A percentile compares a stretch with the other conserved stretches of the same genome.
phyloP scores from a whole-genome alignment of 1,284 basidiomycete species.

The Trichosporon inkin region DNA sequence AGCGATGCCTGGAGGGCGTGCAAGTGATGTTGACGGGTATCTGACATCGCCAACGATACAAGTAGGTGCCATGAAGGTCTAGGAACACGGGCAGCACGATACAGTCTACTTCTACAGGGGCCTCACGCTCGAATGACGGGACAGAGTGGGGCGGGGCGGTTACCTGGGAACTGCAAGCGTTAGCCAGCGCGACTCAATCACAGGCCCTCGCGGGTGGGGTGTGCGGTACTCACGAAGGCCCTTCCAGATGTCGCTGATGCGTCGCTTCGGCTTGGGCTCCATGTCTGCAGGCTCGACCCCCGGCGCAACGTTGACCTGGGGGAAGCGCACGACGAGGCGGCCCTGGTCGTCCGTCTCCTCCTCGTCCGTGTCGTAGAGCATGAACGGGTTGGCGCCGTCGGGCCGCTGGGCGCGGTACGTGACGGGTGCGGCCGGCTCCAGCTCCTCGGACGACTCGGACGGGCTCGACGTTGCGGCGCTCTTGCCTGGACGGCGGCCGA shows the following conservation, averaged over 20 bases:
- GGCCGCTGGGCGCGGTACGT: not conserved
- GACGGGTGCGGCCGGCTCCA: not conserved
- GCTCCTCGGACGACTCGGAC: constrained; percentile 1
- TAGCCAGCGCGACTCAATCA: no score
- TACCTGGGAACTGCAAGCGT: no score
- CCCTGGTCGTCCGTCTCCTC: constrained; percentile 1
- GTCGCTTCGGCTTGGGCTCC: not conserved
- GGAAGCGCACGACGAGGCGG: constrained; percentile 1
- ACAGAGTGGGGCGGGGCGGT: no score
- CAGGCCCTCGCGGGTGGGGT: no score
- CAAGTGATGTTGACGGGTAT: no score
- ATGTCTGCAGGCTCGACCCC: not conserved
- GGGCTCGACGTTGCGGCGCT: not conserved
- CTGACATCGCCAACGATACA: no score
- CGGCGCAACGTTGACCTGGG: not conserved
- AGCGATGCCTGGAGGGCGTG: no score
- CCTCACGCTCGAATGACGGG: no score
- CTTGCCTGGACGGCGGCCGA: not conserved
- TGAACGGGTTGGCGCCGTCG: not conserved
- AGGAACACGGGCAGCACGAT: no score
- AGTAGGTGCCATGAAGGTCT: no score
- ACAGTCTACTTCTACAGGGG: no score
- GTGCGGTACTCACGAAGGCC: not conserved
- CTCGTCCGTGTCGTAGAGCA: not conserved
- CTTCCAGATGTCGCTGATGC: not conserved